Conservation (phyloP, 1,139 yeast species). For the Pneumocystis canis region DNA sequence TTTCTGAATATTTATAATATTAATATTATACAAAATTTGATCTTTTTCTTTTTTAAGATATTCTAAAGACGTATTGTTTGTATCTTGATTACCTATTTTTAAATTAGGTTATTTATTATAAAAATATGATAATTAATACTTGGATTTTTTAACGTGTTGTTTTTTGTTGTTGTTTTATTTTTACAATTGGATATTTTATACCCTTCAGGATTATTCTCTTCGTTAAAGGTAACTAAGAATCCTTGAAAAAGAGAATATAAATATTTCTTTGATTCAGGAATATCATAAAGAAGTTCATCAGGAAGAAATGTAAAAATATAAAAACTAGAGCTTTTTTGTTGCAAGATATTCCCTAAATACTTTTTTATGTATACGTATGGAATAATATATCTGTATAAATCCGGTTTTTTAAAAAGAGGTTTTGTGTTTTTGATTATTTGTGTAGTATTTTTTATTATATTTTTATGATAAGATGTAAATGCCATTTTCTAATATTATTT, state of each 20-base stretch:
- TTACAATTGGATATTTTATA: slow-evolving; percentile 14
- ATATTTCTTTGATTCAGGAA: slow-evolving; percentile 29
- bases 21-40: slow-evolving; percentile 34
- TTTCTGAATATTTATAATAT: slow-evolving; percentile 45
- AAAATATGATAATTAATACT: slow-evolving; percentile 30
- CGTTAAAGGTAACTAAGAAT: slow-evolving; percentile 43
- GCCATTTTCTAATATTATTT: no score
- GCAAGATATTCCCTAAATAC: neutral
- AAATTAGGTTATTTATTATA: slow-evolving; percentile 14
- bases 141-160: slow-evolving; percentile 27
- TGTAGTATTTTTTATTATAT: neutral
- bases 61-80: neutral
- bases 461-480: neutral
- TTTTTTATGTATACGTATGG: neutral
- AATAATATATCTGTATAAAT: neutral
- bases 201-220: slow-evolving; percentile 17
- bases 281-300: slow-evolving; percentile 40
- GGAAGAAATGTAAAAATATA: slow-evolving; percentile 35
- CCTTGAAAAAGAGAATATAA: slow-evolving; percentile 49
- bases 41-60: slow-evolving; percentile 28
- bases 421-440: neutral
- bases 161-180: slow-evolving; percentile 18
- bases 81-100: neutral
- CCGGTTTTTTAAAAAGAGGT: neutral
- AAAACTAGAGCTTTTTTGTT: slow-evolving; percentile 12